Evolutionary conservation across 805 yeast genomes (phyloP).

Genomic region (Yamadazyma sp.): DNA sequence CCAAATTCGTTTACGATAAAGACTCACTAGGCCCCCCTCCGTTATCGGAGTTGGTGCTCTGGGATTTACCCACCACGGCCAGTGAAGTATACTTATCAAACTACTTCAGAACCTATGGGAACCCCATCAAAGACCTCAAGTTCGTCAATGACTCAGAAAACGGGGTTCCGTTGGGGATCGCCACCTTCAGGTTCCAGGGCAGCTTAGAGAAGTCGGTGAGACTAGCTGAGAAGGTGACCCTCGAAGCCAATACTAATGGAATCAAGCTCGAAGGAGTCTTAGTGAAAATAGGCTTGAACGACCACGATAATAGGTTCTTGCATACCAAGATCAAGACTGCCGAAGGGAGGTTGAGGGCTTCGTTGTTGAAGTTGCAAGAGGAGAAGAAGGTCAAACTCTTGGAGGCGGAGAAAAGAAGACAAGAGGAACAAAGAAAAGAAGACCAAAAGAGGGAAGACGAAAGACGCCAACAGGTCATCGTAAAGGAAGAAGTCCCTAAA

Average conservation of each 20-base stretch:
- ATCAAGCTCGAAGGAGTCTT: conserved; percentile 53
- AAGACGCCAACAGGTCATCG: conserved; percentile 1
- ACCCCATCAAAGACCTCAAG: conserved; percentile 53
- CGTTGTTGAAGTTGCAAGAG: conserved; percentile 29
- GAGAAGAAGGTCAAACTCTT: conserved; percentile 29
- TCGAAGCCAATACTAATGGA: conserved; percentile 25
- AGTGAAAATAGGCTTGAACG: conserved; percentile 55
- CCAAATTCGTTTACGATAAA: conserved; percentile 57
- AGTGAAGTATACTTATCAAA: conserved; percentile 47
- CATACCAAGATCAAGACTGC: conserved; percentile 38
- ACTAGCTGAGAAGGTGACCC: conserved; percentile 33
- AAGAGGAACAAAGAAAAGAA: conserved; percentile 15
- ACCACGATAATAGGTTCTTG: conserved; percentile 38
- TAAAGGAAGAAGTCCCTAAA: conserved; percentile 2
- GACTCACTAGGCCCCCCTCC: conserved; percentile 78
- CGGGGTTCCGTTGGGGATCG: conserved; percentile 78
- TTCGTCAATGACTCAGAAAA: conserved; percentile 67
- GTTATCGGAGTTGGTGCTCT: conserved; percentile 63
- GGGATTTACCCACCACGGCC: conserved; percentile 61
- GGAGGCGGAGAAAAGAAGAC: conserved; percentile 19
- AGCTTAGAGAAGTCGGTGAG: conserved; percentile 44
- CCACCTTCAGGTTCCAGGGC: conserved; percentile 62
- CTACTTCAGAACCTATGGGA: conserved; percentile 63
- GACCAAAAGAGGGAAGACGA: conserved; percentile 11
- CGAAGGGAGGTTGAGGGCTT: conserved; percentile 25